These are phyloP conservation scores for Fusarium nurragi DNA, from an alignment of 2,329 filamentous ascomycete species.

Conservation along the genomic window DNA sequence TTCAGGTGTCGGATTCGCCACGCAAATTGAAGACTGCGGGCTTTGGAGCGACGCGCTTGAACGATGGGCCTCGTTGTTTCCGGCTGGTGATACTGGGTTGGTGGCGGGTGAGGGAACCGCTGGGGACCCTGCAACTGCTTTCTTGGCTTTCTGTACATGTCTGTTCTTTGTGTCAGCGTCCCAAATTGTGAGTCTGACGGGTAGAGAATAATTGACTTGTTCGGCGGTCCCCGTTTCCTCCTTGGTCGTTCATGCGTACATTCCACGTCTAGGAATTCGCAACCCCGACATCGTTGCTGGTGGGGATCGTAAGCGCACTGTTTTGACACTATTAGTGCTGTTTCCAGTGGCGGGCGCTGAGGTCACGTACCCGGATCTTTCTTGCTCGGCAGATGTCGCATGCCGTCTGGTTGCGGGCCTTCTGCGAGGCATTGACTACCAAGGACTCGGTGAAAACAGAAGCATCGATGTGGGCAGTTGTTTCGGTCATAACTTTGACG, in stretches of 20 bases:
- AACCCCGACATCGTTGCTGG: constrained; percentile 27
- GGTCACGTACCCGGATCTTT: constrained; percentile 33
- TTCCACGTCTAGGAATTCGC: constrained; percentile 26
- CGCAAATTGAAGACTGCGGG: background rate
- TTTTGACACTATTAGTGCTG: background rate
- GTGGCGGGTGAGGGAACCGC: background rate
- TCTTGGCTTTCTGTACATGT: constrained; percentile 4
- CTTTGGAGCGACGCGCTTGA: constrained; percentile 15
- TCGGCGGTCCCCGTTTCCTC: constrained; percentile 39
- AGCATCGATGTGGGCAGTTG: background rate
- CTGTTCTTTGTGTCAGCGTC: background rate
- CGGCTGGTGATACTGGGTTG: background rate
- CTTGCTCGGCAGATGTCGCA: constrained; percentile 41
- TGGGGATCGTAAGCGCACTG: constrained; percentile 33
- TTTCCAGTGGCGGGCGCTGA: background rate
- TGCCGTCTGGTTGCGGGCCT: constrained; percentile 34
- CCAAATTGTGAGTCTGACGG: accelerated
- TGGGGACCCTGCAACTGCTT: background rate
- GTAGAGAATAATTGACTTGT: constrained; percentile 8
- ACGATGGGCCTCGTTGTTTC: background rate
- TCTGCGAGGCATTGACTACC: background rate
- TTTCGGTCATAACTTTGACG: background rate
- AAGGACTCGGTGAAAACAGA: background rate
- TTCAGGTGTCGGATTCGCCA: background rate
- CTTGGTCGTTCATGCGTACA: constrained; percentile 37